A percentile compares a stretch with the other conserved stretches of the same genome.
Conservation (phyloP, 495 filamentous ascomycete genomes). For the Aspergillus cavernicola region DNA sequence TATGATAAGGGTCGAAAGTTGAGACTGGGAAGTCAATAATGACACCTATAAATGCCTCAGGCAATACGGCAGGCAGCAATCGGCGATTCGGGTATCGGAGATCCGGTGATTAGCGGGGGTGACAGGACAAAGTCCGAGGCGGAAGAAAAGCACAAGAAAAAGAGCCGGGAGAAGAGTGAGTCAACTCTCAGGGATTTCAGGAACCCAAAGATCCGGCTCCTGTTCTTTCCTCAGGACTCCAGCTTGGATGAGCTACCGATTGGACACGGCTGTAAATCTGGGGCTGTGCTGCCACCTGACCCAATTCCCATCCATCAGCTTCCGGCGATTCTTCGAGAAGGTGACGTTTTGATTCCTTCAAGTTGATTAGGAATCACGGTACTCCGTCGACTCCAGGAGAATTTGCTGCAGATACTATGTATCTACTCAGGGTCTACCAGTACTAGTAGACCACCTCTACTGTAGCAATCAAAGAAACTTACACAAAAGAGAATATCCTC, state of each 20-base stretch:
- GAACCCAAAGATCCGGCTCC: conserved; percentile 15
- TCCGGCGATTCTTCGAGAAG: conserved; percentile 7
- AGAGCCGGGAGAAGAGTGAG: conserved; percentile 21
- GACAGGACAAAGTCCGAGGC: conserved; percentile 14
- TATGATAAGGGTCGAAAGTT: no score
- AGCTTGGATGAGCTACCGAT: conserved; percentile 12
- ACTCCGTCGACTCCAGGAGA: not conserved
- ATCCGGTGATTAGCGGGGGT: conserved; percentile 12
- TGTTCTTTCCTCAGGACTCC: conserved; percentile 20
- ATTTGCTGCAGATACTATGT: not conserved
- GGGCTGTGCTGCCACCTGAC: conserved; percentile 20
- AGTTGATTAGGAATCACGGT: conserved; percentile 3
- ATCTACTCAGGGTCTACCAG: no score
- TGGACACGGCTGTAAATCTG: conserved; percentile 12
- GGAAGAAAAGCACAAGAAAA: conserved; percentile 23
- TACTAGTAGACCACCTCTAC: no score
- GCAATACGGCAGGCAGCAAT: conserved; percentile 13
- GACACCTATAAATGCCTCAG: conserved; percentile 6
- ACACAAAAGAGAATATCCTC: not conserved
- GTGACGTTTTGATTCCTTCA: conserved; percentile 11
- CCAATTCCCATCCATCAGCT: conserved; percentile 1
- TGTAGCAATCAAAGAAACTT: no score
- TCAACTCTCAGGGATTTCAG: conserved; percentile 10
- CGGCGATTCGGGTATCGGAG: conserved; percentile 18
- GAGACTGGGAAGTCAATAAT: no score